These are phyloP conservation scores for Phoenix roebelenii DNA, from an alignment of 176 grass and related monocot genomes.

Conservation along the genomic window DNA sequence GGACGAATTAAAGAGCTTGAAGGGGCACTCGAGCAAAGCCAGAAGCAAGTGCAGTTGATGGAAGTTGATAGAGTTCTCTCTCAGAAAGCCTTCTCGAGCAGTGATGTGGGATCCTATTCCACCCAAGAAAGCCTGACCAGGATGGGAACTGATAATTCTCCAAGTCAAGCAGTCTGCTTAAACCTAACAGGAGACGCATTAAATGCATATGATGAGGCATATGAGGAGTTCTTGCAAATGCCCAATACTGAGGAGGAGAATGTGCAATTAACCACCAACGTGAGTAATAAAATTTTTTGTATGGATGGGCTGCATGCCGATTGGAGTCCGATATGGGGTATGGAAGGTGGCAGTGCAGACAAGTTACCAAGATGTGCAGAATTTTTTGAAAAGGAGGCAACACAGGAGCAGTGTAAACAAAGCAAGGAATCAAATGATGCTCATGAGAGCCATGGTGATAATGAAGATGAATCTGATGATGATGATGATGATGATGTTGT, in stretches of 20 bases:
- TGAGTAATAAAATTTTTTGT: conserved; percentile 16
- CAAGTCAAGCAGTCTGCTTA: conserved; percentile 48
- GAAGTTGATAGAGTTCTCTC: conserved; percentile 34
- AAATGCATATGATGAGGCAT: conserved; percentile 80
- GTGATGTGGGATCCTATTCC: conserved; percentile 55
- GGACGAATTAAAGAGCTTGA: conserved; percentile 78
- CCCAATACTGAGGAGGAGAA: conserved; percentile 18
- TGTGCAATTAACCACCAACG: conserved; percentile 29
- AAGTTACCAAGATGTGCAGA: conserved; percentile 14
- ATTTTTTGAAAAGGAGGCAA: not conserved
- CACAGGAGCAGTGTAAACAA: conserved; percentile 14
- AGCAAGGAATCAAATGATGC: conserved; percentile 9
- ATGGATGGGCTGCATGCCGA: conserved; percentile 35
- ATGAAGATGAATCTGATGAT: conserved; percentile 18
- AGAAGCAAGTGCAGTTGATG: conserved; percentile 43
- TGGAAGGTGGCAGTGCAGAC: conserved; percentile 28
- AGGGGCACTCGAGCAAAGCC: conserved; percentile 41
- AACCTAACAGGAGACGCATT: conserved; percentile 71
- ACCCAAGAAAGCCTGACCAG: conserved; percentile 51
- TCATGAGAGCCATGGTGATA: conserved; percentile 16
- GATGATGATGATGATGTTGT: conserved; percentile 31
- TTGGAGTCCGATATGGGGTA: conserved; percentile 35
- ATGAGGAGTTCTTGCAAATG: conserved; percentile 62
- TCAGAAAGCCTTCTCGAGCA: conserved; percentile 54
- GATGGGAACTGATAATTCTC: conserved; percentile 25